Percentiles rank a stretch among this genome's conserved stretches.
These are phyloP conservation scores for Dothistroma pini DNA, from an alignment of 2,329 filamentous ascomycete species.

Conservation along the genomic window DNA sequence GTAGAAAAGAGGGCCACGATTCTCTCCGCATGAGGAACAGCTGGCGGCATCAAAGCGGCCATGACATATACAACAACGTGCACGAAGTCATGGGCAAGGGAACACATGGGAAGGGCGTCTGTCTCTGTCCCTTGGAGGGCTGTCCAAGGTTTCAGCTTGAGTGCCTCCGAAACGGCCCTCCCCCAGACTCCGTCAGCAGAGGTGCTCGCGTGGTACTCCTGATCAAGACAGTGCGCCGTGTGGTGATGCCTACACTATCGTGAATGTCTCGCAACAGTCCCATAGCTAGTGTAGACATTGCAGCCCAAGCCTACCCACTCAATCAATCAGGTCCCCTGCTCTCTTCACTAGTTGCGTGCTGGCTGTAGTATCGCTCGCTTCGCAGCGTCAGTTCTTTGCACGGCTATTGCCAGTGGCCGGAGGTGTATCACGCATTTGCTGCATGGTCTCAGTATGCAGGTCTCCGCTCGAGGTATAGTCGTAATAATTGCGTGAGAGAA, in stretches of 20 bases:
- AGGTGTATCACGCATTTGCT: not conserved
- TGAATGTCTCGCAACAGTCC: not conserved
- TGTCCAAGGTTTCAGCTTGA: not conserved
- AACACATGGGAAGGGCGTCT: not conserved
- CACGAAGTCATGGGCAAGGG: not conserved
- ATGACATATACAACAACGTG: not conserved
- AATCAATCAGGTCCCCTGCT: not conserved
- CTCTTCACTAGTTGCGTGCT: not conserved
- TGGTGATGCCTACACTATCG: not conserved
- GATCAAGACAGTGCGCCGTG: not conserved
- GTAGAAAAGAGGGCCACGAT: not conserved
- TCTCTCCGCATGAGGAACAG: not conserved
- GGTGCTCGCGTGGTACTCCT: not conserved
- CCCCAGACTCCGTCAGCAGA: not conserved
- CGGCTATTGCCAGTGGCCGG: not conserved
- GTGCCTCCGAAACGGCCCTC: not conserved
- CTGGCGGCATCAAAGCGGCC: not conserved
- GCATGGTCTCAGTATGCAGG: not conserved
- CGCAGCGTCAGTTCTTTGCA: not conserved
- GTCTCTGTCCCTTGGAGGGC: not conserved
- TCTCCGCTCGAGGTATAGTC: slow-evolving; percentile 1
- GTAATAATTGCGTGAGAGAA: not conserved
- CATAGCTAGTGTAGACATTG: not conserved
- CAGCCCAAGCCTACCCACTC: not conserved
- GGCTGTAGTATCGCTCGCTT: not conserved